These are phyloP conservation scores for Botryosphaeria agaves DNA, from an alignment of 2,329 filamentous ascomycete genomes.

Conservation along the genomic window DNA sequence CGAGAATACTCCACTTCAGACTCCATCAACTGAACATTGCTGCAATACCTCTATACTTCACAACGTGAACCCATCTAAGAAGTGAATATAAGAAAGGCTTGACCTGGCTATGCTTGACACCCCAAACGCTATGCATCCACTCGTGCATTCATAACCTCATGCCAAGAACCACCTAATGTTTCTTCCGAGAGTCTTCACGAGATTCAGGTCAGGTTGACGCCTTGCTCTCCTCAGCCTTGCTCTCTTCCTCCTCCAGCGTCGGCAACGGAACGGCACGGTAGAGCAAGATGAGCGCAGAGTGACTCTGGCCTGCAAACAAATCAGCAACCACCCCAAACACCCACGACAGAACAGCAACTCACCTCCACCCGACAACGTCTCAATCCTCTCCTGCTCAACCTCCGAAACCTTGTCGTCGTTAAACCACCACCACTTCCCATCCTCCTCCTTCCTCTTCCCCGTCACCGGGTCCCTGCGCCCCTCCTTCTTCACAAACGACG, in stretches of 20 bases:
- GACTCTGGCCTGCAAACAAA: conserved; percentile 40
- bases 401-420: conserved; percentile 96
- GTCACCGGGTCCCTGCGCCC: conserved; percentile 53
- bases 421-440: conserved; percentile 99
- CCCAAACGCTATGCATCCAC: no score
- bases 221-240: conserved; percentile 1
- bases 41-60: no score
- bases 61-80: no score
- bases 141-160: no score
- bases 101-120: no score
- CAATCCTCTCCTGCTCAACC: conserved; percentile 80
- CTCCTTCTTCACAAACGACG: conserved; percentile 90
- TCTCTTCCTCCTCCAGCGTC: conserved; percentile 8
- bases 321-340: neutral
- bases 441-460: conserved; percentile 62
- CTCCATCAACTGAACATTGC: no score
- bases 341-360: conserved; percentile 13
- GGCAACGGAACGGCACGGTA: conserved; percentile 61
- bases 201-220: no score
- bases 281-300: conserved; percentile 65
- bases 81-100: no score
- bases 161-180: no score
- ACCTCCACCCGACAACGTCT: conserved; percentile 77
- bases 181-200: no score
- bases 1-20: no score